Evolutionary conservation across 225 moss, liverwort and hornwort genomes (phyloP).

Genomic region (Pseudisothecium myosuroides): DNA sequence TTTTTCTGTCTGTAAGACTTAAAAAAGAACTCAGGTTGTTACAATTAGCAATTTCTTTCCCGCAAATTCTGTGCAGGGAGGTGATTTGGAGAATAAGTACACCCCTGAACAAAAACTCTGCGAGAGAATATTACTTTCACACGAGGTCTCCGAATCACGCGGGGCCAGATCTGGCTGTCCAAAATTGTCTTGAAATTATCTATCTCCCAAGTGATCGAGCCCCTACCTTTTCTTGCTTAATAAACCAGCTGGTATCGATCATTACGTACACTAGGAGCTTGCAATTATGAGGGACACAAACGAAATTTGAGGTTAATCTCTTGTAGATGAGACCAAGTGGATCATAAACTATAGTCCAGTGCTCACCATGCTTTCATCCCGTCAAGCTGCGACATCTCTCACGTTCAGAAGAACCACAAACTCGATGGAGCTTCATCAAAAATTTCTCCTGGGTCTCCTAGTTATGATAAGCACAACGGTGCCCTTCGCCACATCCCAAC

Average conservation of each 20-base stretch:
- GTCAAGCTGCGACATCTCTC: not conserved
- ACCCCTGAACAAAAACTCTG: not conserved
- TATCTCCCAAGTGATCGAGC: not conserved
- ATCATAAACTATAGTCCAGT: not conserved
- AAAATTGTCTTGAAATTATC: not conserved
- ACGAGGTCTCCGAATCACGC: not conserved
- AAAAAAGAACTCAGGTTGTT: not conserved
- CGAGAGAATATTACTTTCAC: not conserved
- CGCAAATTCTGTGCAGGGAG: not conserved
- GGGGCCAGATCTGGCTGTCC: not conserved
- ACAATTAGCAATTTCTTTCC: not conserved
- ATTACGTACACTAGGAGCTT: not conserved
- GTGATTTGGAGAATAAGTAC: not conserved
- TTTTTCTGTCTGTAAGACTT: not conserved
- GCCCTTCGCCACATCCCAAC: not conserved
- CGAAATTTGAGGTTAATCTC: not conserved
- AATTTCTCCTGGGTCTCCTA: not conserved
- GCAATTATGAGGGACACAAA: too few species aligned
- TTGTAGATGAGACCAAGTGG: not conserved
- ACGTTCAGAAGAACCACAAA: not conserved
- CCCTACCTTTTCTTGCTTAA: too few species aligned
- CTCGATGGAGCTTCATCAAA: not conserved
- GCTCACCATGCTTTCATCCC: not conserved
- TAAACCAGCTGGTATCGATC: not conserved
- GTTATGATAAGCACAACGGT: not conserved